Conservation (phyloP, 2,329 filamentous ascomycete species). For the Sporothrix inflata region DNA sequence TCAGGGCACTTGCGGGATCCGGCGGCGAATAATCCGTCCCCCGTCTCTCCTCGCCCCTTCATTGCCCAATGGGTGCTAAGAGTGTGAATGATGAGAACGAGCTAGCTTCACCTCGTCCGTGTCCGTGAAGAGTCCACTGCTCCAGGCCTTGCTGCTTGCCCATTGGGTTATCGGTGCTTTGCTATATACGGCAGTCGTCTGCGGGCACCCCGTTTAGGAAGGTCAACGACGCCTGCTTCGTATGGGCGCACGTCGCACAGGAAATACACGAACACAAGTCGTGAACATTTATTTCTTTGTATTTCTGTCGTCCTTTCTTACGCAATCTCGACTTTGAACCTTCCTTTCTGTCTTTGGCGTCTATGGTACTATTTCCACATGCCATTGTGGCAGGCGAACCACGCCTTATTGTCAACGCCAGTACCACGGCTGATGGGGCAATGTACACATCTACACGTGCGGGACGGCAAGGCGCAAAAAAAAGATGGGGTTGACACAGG, state of each 20-base stretch:
- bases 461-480: conserved; percentile 6
- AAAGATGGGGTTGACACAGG: not conserved
- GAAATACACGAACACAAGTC: not conserved
- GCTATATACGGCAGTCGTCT: not conserved
- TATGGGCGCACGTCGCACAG: not conserved
- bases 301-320: not conserved
- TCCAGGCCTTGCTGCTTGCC: not conserved
- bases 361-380: not conserved
- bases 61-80: not conserved
- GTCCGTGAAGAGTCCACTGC: not conserved
- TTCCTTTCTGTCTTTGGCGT: not conserved
- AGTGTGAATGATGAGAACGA: not conserved
- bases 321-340: not conserved
- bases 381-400: not conserved
- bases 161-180: conserved; percentile 16
- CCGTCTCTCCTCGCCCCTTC: not conserved
- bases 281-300: not conserved
- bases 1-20: not conserved
- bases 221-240: conserved; percentile 19
- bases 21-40: not conserved
- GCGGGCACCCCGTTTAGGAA: conserved; percentile 20
- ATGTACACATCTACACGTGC: not conserved
- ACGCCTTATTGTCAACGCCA: not conserved
- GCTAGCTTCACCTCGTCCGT: not conserved
- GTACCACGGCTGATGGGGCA: not conserved